Base-by-base conservation (phyloP, 441 rosid species). In the Omphalea diandra region DNA sequence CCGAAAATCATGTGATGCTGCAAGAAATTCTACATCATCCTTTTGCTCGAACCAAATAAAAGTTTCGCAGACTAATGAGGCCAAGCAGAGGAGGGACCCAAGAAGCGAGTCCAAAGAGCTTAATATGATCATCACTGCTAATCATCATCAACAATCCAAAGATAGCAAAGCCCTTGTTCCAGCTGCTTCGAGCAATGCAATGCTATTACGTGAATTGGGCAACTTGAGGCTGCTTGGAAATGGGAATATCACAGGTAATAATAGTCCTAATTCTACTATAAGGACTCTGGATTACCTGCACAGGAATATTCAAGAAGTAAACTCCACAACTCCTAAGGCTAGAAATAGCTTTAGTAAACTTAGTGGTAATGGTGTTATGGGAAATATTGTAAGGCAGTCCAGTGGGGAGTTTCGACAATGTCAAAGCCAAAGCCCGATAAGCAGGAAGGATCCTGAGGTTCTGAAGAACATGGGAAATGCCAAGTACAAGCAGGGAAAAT, bases 381-480 rank as follows among this genome's bases (percentile, higher is more conserved):
- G 93, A 14, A 92, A 92, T 80, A 86, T 88, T 35, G 79, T 84
- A 67, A 86, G 80, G 80, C 81, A 85, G 65, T 77, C 85, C 3
- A 73, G 79, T 14, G 72, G 71, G 7, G 86, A 82, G 67, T 32
- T 70, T 61, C 63, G 72, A 65, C 78, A 75, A 17, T 83, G 70
- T 24, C 70, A 43, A 27, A 80, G 74, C 54, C 83, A 90, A 12
- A n/a, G n/a, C n/a, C 69, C 57, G 46, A 83, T 17, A 2, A 71
- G 77, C 7, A 69, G 80, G 69, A 62, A 75, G 73, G 89, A 86
- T 74, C 87, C 96, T 7, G 97, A 90, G 70, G 70, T 66, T 20
- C 32, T 90, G 83, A 91, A 90, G 79, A 84, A 62, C 38, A 74
- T 77, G 83, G 98, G 97, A 58, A 93, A 93, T 72, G 94, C 84